A percentile compares a stretch with the other conserved stretches of the same genome.
phyloP scores from a whole-genome alignment of 1,284 basidiomycete species.

The Pseudozyma sp. region DNA sequence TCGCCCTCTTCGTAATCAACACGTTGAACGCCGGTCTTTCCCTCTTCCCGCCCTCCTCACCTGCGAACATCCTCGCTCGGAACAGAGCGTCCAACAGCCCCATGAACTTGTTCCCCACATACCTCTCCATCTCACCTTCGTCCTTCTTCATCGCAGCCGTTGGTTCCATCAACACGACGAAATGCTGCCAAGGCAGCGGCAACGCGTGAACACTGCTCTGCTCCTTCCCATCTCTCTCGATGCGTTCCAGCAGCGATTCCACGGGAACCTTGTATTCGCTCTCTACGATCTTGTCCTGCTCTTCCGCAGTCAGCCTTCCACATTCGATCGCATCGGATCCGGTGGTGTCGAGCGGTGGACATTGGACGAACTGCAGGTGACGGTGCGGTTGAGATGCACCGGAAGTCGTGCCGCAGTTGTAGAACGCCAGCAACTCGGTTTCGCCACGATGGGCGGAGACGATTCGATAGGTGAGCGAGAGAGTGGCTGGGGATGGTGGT shows the following conservation, averaged over 20 bases:
- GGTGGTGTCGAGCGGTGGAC: slow-evolving; percentile 32
- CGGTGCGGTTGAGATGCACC: slow-evolving; percentile 65
- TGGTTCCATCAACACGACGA: slow-evolving; percentile 56
- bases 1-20: slow-evolving; percentile 58
- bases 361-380: slow-evolving; percentile 64
- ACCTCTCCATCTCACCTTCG: slow-evolving; percentile 29
- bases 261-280: slow-evolving; percentile 51
- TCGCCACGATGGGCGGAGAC: slow-evolving; percentile 26
- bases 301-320: slow-evolving; percentile 16
- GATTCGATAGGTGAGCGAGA: slow-evolving; percentile 58
- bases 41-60: not conserved
- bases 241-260: slow-evolving; percentile 56
- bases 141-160: slow-evolving; percentile 14
- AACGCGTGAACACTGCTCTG: slow-evolving; percentile 56
- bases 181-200: slow-evolving; percentile 66
- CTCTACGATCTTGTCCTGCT: slow-evolving; percentile 32
- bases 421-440: slow-evolving; percentile 61
- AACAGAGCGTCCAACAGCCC: slow-evolving; percentile 61
- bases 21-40: slow-evolving; percentile 55
- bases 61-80: slow-evolving; percentile 42
- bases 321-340: slow-evolving; percentile 5
- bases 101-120: slow-evolving; percentile 59
- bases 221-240: slow-evolving; percentile 63
- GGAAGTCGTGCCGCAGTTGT: slow-evolving; percentile 62
- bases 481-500: slow-evolving; percentile 58